Conservation (phyloP, 208 protist species). For the Leishmania mexicana region DNA sequence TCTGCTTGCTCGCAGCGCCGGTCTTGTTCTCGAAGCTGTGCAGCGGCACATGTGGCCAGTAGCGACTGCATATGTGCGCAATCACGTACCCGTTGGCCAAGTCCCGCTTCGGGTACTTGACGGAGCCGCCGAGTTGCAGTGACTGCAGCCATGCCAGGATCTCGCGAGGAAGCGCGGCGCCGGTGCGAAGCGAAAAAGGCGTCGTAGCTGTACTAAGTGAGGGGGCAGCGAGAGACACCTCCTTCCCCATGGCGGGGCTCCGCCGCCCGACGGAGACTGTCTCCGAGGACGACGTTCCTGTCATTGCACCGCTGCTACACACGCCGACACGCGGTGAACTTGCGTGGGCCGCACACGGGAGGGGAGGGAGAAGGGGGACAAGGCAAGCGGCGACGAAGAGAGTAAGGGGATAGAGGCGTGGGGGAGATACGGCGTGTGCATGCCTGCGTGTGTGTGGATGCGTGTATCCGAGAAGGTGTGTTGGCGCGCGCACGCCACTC, state of each 20-base stretch:
- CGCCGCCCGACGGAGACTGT: background rate
- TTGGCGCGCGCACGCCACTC: background rate
- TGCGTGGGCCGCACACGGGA: background rate
- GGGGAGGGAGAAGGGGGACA: background rate
- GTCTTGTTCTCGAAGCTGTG: conserved; percentile 91
- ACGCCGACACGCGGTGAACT: background rate
- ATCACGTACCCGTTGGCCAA: conserved; percentile 92
- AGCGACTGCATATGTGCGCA: conserved; percentile 93
- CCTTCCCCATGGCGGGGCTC: background rate
- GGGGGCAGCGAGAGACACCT: background rate
- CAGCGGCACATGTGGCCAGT: conserved; percentile 90
- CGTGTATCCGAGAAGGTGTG: background rate
- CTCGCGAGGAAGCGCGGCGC: conserved; percentile 73
- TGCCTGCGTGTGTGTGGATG: background rate
- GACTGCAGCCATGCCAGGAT: conserved; percentile 91
- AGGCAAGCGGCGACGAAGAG: background rate
- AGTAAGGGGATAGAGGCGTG: background rate
- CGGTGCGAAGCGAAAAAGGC: conserved; percentile 9
- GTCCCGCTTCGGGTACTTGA: conserved; percentile 90
- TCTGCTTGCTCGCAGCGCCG: conserved; percentile 67
- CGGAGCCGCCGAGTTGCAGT: conserved; percentile 74
- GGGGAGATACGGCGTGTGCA: background rate
- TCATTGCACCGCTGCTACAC: background rate
- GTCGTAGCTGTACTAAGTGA: background rate
- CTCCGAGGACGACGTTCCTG: background rate